phyloP scores from a whole-genome alignment of 2,329 filamentous ascomycete species.

The Botrytis paeoniae region DNA sequence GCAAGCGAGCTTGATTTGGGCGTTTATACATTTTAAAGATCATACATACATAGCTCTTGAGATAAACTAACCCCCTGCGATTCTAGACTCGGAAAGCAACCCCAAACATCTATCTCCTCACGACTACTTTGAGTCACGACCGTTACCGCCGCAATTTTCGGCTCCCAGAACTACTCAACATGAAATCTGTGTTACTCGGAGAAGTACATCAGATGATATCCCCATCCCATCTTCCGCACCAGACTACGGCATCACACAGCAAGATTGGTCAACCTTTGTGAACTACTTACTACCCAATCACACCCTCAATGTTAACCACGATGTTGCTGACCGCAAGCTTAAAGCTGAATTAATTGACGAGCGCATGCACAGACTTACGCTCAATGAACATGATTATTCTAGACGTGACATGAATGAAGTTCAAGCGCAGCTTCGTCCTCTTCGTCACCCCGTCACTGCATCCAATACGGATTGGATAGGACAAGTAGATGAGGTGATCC shows the following conservation, averaged over 20 bases:
- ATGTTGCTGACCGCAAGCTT: slow-evolving; percentile 49
- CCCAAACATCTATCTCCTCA: slow-evolving; percentile 22
- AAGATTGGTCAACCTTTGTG: slow-evolving; percentile 59
- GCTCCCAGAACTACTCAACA: slow-evolving; percentile 21
- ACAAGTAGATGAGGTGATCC: slow-evolving; percentile 43
- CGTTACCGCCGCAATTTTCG: slow-evolving; percentile 37
- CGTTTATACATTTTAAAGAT: no score
- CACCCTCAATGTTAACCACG: slow-evolving; percentile 44
- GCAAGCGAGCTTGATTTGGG: background rate
- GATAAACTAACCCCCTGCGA: background rate
- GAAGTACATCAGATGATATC: slow-evolving; percentile 27
- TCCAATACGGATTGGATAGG: slow-evolving; percentile 27
- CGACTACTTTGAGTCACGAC: slow-evolving; percentile 34
- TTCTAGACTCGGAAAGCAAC: background rate
- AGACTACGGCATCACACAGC: slow-evolving; percentile 45
- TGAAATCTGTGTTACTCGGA: slow-evolving; percentile 23
- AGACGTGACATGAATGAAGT: slow-evolving; percentile 38
- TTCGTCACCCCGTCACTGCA: slow-evolving; percentile 19
- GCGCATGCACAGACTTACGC: slow-evolving; percentile 30
- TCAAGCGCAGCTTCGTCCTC: slow-evolving; percentile 45
- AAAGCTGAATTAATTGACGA: slow-evolving; percentile 42
- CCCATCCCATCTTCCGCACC: slow-evolving; percentile 24
- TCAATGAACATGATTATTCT: slow-evolving; percentile 27
- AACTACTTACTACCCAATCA: slow-evolving; percentile 55
- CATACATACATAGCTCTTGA: background rate